Evolutionary conservation across 495 filamentous ascomycete species (phyloP).

Genomic region (Aspergillus sparsus): DNA sequence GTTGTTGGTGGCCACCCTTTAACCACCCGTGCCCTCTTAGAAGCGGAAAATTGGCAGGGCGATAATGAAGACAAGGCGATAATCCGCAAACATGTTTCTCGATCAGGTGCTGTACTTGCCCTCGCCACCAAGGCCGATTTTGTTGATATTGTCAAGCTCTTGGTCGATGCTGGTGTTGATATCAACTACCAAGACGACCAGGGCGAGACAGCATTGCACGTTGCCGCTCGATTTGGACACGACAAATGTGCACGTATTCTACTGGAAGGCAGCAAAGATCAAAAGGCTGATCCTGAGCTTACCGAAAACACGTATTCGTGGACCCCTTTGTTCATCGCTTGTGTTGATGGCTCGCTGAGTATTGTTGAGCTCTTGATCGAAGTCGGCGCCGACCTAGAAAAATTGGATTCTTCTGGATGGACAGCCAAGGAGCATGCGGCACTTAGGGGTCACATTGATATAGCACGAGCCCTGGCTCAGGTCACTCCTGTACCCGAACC

Average conservation of each 20-base stretch:
- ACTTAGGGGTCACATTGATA: slow-evolving; percentile 78
- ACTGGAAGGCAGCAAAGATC: slow-evolving; percentile 64
- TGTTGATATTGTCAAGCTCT: slow-evolving; percentile 73
- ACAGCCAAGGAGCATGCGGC: slow-evolving; percentile 92
- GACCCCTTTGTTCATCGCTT: slow-evolving; percentile 90
- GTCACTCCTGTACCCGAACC: slow-evolving; percentile 39
- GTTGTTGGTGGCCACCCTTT: slow-evolving; percentile 88
- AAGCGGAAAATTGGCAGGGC: slow-evolving; percentile 73
- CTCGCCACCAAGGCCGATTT: slow-evolving; percentile 86
- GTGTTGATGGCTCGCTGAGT: slow-evolving; percentile 77
- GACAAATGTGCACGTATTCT: slow-evolving; percentile 74
- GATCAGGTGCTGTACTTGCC: slow-evolving; percentile 87
- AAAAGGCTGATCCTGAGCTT: slow-evolving; percentile 75
- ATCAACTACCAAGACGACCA: slow-evolving; percentile 92
- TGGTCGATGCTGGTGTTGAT: slow-evolving; percentile 89
- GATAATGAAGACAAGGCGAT: slow-evolving; percentile 57
- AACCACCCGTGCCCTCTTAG: slow-evolving; percentile 77
- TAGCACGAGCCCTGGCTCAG: slow-evolving; percentile 67
- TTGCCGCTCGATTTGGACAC: slow-evolving; percentile 88
- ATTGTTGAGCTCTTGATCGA: slow-evolving; percentile 77
- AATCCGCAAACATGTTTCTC: slow-evolving; percentile 67
- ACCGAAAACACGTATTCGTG: slow-evolving; percentile 84
- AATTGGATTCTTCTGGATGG: slow-evolving; percentile 85
- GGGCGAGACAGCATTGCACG: slow-evolving; percentile 90
- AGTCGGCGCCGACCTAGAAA: slow-evolving; percentile 72